Conservation (phyloP, 108 stramenopile species). For the Fistulifera pelliculosa region DNA sequence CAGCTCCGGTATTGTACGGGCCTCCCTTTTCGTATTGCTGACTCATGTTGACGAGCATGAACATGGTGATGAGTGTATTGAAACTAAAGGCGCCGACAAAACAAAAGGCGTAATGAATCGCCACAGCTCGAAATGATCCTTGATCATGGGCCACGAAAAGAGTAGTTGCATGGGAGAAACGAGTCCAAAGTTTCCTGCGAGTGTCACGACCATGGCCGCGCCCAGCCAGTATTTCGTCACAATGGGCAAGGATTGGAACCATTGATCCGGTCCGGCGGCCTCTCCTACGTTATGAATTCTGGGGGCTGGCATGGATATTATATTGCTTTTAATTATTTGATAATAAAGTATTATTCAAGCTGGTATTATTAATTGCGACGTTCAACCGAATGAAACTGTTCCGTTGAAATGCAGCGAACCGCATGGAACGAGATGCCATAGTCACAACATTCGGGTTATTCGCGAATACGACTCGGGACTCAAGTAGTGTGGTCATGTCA, state of each 20-base stretch:
- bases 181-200: slow-evolving; percentile 62
- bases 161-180: slow-evolving; percentile 43
- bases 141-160: slow-evolving; percentile 44
- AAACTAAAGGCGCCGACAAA: slow-evolving; percentile 67
- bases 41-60: slow-evolving; percentile 56
- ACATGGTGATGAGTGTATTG: slow-evolving; percentile 57
- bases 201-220: slow-evolving; percentile 44
- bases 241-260: slow-evolving; percentile 75
- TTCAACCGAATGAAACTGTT: too few relatives aligned
- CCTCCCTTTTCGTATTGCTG: slow-evolving; percentile 66
- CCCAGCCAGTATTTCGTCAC: slow-evolving; percentile 81
- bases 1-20: slow-evolving; percentile 86
- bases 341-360: too few relatives aligned
- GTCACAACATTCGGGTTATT: too few relatives aligned
- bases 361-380: too few relatives aligned
- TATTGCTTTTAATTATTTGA: too few relatives aligned
- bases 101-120: slow-evolving; percentile 67
- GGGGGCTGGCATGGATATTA: not conserved
- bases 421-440: too few relatives aligned
- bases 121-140: slow-evolving; percentile 62
- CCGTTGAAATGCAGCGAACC: too few relatives aligned
- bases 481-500: too few relatives aligned
- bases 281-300: slow-evolving; percentile 1
- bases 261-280: slow-evolving; percentile 39
- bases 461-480: too few relatives aligned